Evolutionary conservation across 345 rosid species (phyloP).

Genomic region (Salix exigua): DNA sequence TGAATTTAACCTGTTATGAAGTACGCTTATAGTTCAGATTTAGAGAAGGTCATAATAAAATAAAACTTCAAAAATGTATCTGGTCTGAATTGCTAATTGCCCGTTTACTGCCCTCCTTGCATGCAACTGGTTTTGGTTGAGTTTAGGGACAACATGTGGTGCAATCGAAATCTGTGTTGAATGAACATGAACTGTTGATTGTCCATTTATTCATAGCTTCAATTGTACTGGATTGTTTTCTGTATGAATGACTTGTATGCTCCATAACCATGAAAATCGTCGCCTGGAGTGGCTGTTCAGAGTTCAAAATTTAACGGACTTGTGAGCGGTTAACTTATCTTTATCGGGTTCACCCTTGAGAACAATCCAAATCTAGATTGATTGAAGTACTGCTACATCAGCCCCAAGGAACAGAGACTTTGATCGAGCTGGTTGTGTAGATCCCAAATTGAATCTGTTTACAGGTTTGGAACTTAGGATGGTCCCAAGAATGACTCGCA

Average conservation of each 20-base stretch:
- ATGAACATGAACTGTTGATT: not conserved
- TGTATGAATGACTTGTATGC: too few relatives aligned
- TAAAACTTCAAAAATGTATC: too few relatives aligned
- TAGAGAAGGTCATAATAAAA: too few relatives aligned
- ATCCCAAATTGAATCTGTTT: not conserved
- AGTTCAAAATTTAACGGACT: not conserved
- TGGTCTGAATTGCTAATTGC: not conserved
- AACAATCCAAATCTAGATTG: not conserved
- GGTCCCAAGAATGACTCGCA: not conserved
- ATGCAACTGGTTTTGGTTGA: not conserved
- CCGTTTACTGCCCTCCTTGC: too few relatives aligned
- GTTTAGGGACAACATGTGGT: not conserved
- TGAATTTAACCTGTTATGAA: too few relatives aligned
- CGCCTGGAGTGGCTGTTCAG: not conserved
- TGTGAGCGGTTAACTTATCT: too few relatives aligned
- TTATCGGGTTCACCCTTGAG: not conserved
- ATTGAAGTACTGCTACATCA: not conserved
- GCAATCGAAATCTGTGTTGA: too few relatives aligned
- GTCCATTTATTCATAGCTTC: not conserved
- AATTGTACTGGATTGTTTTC: not conserved
- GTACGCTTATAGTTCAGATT: too few relatives aligned
- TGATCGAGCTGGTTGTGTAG: too few relatives aligned
- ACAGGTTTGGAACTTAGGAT: not conserved
- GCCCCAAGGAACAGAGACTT: not conserved
- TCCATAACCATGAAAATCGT: not conserved